Conservation (phyloP, 768 basidiomycete species). For the Hypholoma fasciculare region DNA sequence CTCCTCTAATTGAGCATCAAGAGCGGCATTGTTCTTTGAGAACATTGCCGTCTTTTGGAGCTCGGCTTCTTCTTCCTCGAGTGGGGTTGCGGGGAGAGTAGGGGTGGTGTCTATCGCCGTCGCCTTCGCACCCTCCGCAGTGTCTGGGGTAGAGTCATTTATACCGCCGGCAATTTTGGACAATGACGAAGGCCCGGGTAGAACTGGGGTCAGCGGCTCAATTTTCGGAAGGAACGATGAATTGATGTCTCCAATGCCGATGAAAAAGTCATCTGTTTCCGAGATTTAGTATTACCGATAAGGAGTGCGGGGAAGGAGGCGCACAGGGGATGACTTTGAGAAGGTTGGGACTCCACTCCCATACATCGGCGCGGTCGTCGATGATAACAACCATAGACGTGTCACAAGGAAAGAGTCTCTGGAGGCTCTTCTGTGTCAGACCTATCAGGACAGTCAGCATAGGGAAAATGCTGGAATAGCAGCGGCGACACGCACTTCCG, state of each 20-base stretch:
- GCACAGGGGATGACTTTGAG: constrained; percentile 96
- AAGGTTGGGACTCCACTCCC: constrained; percentile 97
- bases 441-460: constrained; percentile 43
- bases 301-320: constrained; percentile 13
- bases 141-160: constrained; percentile 8
- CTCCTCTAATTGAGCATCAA: constrained; percentile 85
- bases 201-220: constrained; percentile 47
- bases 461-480: background rate
- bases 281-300: constrained; percentile 17
- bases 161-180: constrained; percentile 13
- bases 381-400: constrained; percentile 99
- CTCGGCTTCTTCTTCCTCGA: constrained; percentile 46
- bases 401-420: constrained; percentile 93
- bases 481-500: constrained; percentile 66
- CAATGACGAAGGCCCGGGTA: constrained; percentile 26
- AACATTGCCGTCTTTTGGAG: constrained; percentile 55
- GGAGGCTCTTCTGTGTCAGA: constrained; percentile 88
- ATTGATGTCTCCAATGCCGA: constrained; percentile 98
- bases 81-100: constrained; percentile 27
- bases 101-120: constrained; percentile 22
- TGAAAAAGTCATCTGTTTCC: constrained; percentile 88
- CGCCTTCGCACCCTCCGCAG: constrained; percentile 6
- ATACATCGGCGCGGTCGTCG: constrained; percentile 97
- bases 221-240: constrained; percentile 88
- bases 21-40: constrained; percentile 67